phyloP scores from a whole-genome alignment of 2,329 filamentous ascomycete species.

The Metarhizium brunneum region DNA sequence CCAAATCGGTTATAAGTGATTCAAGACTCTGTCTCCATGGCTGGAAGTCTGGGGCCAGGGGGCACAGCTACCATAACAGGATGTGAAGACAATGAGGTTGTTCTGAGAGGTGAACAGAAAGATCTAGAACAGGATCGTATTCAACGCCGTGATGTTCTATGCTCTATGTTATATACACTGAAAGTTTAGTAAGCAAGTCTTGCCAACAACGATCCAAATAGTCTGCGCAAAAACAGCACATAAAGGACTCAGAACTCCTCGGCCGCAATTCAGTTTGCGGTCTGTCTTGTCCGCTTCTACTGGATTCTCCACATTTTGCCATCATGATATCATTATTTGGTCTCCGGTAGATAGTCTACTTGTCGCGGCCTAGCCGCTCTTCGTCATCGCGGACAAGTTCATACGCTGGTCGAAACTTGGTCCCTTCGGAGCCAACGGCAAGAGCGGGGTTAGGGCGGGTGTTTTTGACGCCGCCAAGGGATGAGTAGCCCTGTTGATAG shows the following conservation, averaged over 20 bases:
- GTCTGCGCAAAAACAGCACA: no score
- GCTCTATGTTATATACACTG: background rate
- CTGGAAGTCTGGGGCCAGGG: no score
- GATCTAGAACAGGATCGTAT: background rate
- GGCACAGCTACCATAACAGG: no score
- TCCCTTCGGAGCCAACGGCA: conserved; percentile 26
- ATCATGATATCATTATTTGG: background rate
- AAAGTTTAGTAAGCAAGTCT: no score
- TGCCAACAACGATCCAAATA: no score
- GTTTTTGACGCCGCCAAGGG: conserved; percentile 80
- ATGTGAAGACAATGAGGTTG: no score
- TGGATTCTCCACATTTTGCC: no score
- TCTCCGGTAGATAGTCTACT: conserved; percentile 15
- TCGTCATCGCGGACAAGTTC: conserved; percentile 66
- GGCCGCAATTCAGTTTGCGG: no score
- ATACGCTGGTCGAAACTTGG: conserved; percentile 61
- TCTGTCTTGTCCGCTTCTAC: no score
- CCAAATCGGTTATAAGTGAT: no score
- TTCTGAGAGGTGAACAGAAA: background rate
- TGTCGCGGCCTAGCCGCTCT: conserved; percentile 68
- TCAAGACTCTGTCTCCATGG: no score
- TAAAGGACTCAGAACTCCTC: no score
- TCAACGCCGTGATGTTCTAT: conserved; percentile 3
- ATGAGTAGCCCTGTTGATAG: conserved; percentile 85
- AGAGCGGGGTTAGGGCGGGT: conserved; percentile 82